Conservation (phyloP, 257 asterid genomes). For the Cordia subcordata region DNA sequence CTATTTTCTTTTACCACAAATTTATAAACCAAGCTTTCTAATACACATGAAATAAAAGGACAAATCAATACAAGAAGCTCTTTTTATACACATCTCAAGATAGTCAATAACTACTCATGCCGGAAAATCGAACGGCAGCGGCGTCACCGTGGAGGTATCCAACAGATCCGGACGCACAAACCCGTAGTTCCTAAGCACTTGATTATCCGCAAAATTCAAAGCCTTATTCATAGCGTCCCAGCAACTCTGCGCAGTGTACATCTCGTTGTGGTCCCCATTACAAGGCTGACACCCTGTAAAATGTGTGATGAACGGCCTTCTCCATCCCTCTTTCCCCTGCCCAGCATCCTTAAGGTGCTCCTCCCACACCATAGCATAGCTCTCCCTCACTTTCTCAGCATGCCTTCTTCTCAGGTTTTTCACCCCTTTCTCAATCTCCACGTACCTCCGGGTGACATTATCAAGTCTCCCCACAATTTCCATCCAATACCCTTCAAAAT, state of each 20-base stretch:
- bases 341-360: conserved; percentile 23
- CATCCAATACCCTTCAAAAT: conserved; percentile 29
- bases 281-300: conserved; percentile 42
- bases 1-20: too few relatives aligned
- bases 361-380: conserved; percentile 18
- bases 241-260: conserved; percentile 24
- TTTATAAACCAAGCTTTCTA: too few relatives aligned
- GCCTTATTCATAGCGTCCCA: conserved; percentile 32
- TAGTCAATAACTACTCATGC: too few relatives aligned
- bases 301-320: conserved; percentile 33
- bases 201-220: conserved; percentile 43
- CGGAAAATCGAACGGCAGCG: conserved; percentile 22
- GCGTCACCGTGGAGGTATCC: conserved; percentile 16
- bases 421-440: conserved; percentile 15
- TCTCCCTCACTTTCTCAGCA: conserved; percentile 22
- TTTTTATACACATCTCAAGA: too few relatives aligned
- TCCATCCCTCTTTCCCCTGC: conserved; percentile 12
- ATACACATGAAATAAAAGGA: too few relatives aligned
- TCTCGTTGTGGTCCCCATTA: conserved; percentile 19
- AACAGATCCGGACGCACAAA: conserved; percentile 19
- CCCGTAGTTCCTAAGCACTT: conserved; percentile 32
- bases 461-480: conserved; percentile 13
- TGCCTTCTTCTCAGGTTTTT: conserved; percentile 13
- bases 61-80: too few relatives aligned
- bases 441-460: conserved; percentile 13